These are phyloP conservation scores for Chaetomium strumarium DNA, from an alignment of 2,329 filamentous ascomycete species.

Conservation along the genomic window DNA sequence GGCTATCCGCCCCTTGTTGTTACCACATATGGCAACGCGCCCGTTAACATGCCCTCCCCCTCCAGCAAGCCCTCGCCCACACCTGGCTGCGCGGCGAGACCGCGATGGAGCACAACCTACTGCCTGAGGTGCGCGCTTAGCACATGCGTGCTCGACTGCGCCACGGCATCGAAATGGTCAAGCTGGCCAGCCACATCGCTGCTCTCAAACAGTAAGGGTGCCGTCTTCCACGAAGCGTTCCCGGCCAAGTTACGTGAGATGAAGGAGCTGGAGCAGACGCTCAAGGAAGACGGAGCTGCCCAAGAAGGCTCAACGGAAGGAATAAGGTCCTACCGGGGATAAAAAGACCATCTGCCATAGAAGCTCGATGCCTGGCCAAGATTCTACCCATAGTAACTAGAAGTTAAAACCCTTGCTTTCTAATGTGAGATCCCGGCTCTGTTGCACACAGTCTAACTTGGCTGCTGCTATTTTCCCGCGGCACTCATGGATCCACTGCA, in stretches of 20 bases:
- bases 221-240: slow-evolving; percentile 92
- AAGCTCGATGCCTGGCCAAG: too few relatives aligned
- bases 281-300: slow-evolving; percentile 55
- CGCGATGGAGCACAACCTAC: slow-evolving; percentile 90
- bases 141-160: slow-evolving; percentile 86
- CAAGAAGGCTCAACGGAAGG: slow-evolving; percentile 11
- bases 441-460: too few relatives aligned
- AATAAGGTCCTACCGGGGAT: too few relatives aligned
- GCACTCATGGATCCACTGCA: too few relatives aligned
- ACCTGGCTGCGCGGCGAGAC: slow-evolving; percentile 86
- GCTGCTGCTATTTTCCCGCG: too few relatives aligned
- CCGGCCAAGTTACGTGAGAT: slow-evolving; percentile 88
- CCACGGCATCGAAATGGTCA: slow-evolving; percentile 92
- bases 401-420: too few relatives aligned
- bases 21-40: background rate
- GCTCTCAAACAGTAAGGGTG: slow-evolving; percentile 67
- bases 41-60: background rate
- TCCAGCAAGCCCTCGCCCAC: slow-evolving; percentile 69
- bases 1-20: background rate
- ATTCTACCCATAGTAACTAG: too few relatives aligned
- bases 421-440: too few relatives aligned
- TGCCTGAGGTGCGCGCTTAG: slow-evolving; percentile 94
- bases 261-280: slow-evolving; percentile 76
- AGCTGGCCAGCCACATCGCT: slow-evolving; percentile 92
- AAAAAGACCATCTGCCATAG: too few relatives aligned